phyloP scores from a whole-genome alignment of 2,329 filamentous ascomycete genomes.

The Trichoderma guizhouense region DNA sequence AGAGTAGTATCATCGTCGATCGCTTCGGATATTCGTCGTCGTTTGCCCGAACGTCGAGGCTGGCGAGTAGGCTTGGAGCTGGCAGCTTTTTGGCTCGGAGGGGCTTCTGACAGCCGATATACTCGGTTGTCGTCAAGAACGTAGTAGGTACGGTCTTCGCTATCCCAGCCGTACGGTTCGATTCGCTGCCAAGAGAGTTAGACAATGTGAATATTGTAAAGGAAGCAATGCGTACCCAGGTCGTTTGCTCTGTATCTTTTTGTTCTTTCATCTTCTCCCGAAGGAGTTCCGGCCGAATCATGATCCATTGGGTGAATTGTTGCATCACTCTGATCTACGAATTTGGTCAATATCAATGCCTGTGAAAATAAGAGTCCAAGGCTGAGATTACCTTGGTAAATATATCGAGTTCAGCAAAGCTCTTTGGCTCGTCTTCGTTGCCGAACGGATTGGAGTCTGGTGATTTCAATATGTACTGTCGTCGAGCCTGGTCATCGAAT shows the following conservation, averaged over 20 bases:
- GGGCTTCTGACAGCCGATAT: slow-evolving; percentile 80
- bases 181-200: slow-evolving; percentile 53
- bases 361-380: background rate
- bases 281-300: slow-evolving; percentile 82
- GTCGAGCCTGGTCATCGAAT: slow-evolving; percentile 89
- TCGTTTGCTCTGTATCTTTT: slow-evolving; percentile 74
- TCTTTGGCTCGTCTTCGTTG: slow-evolving; percentile 65
- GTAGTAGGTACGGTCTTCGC: slow-evolving; percentile 80
- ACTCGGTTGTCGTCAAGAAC: slow-evolving; percentile 91
- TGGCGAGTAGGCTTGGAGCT: slow-evolving; percentile 52
- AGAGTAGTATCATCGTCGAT: slow-evolving; percentile 34
- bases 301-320: slow-evolving; percentile 83
- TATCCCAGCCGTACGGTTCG: slow-evolving; percentile 84
- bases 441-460: slow-evolving; percentile 83
- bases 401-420: slow-evolving; percentile 78
- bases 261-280: slow-evolving; percentile 82
- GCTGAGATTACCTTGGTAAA: slow-evolving; percentile 65
- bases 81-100: slow-evolving; percentile 48
- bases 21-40: slow-evolving; percentile 55
- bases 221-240: slow-evolving; percentile 63
- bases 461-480: slow-evolving; percentile 81
- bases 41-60: slow-evolving; percentile 66
- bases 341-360: background rate
- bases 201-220: background rate
- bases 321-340: slow-evolving; percentile 71